Percentiles rank a stretch among this genome's conserved stretches.
Conservation (phyloP, 2,329 filamentous ascomycete genomes). For the Apiospora rasikravindrae region DNA sequence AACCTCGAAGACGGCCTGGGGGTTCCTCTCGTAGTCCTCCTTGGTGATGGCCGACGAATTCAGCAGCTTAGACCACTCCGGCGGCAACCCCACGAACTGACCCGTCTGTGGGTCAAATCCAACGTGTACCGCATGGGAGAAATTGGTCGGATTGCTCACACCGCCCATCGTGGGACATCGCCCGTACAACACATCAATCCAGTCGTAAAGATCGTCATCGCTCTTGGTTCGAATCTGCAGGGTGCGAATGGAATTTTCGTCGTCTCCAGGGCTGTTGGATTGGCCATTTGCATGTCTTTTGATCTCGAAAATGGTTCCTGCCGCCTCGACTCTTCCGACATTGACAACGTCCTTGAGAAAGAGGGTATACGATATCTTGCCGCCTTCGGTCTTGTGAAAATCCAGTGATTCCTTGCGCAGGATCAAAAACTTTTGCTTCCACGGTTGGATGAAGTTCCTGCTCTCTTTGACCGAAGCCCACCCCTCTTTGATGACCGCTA, state of each 20-base stretch:
- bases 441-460: constrained; percentile 79
- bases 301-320: constrained; percentile 93
- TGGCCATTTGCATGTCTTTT: constrained; percentile 73
- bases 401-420: constrained; percentile 91
- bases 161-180: constrained; percentile 97
- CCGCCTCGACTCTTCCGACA: constrained; percentile 88
- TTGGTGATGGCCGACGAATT: constrained; percentile 97
- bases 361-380: constrained; percentile 86
- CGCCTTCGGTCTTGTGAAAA: constrained; percentile 89
- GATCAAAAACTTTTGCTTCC: constrained; percentile 92
- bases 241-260: constrained; percentile 81
- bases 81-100: constrained; percentile 90
- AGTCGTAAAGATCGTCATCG: constrained; percentile 96
- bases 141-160: constrained; percentile 98
- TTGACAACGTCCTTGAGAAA: constrained; percentile 86
- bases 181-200: constrained; percentile 98
- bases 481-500: constrained; percentile 80
- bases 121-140: constrained; percentile 95
- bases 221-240: constrained; percentile 93
- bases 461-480: constrained; percentile 91
- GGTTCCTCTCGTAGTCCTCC: constrained; percentile 97
- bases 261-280: constrained; percentile 74
- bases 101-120: constrained; percentile 96
- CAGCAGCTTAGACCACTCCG: constrained; percentile 96
- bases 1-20: constrained; percentile 81